Evolutionary conservation across 78 protist genomes (phyloP).

Genomic region (Trichosphaerium sp.): DNA sequence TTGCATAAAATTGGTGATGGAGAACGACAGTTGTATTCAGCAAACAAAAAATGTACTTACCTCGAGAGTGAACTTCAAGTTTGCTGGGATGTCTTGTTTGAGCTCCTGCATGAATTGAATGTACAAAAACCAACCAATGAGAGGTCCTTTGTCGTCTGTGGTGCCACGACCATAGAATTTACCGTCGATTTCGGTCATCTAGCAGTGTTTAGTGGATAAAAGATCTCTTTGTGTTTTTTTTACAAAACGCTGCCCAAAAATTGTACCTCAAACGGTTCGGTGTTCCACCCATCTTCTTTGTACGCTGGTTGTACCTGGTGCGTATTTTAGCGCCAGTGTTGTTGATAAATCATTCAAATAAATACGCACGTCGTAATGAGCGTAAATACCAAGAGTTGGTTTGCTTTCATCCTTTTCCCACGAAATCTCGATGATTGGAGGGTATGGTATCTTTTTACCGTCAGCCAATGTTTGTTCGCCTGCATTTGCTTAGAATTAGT

Average conservation of each 20-base stretch:
- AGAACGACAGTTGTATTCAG: not conserved
- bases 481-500: not conserved
- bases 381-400: not conserved
- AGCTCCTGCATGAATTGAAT: not conserved
- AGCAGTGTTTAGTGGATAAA: no score
- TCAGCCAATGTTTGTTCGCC: not conserved
- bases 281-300: slow-evolving; percentile 8
- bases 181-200: slow-evolving; percentile 2
- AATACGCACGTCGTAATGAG: slow-evolving; percentile 18
- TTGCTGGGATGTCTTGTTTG: not conserved
- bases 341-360: no score
- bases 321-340: no score
- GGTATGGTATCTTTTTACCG: not conserved
- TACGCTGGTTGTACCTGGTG: slow-evolving; percentile 18
- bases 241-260: no score
- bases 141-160: slow-evolving; percentile 26
- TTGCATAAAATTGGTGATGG: not conserved
- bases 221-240: no score
- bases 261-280: slow-evolving; percentile 17
- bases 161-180: slow-evolving; percentile 12
- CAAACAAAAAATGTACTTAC: not conserved
- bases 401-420: not conserved
- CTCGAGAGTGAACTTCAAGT: not conserved
- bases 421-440: not conserved
- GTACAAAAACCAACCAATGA: slow-evolving; percentile 14